These are phyloP conservation scores for Lachnellula suecica DNA, from an alignment of 2,329 filamentous ascomycete genomes.

Conservation along the genomic window DNA sequence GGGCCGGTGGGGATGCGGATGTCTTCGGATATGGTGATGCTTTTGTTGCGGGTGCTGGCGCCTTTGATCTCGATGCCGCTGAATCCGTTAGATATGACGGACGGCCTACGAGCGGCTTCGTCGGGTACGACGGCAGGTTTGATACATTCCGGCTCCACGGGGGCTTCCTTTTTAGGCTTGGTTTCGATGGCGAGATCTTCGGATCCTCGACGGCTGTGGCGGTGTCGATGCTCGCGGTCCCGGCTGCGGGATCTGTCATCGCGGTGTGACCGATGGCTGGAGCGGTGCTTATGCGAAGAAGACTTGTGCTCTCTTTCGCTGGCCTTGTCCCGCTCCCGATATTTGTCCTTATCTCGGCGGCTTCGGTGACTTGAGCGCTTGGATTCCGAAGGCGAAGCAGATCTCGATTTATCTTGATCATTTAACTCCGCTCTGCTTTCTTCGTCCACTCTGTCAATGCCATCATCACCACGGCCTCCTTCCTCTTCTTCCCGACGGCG, in stretches of 20 bases:
- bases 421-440: slow-evolving; percentile 36
- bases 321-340: slow-evolving; percentile 43
- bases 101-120: slow-evolving; percentile 16
- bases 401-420: slow-evolving; percentile 58
- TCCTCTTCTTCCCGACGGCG: slow-evolving; percentile 28
- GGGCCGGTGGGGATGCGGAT: slow-evolving; percentile 31
- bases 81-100: slow-evolving; percentile 17
- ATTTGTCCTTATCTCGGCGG: slow-evolving; percentile 56
- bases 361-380: slow-evolving; percentile 59
- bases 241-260: slow-evolving; percentile 41
- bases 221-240: slow-evolving; percentile 40
- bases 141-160: slow-evolving; percentile 2
- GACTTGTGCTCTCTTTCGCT: slow-evolving; percentile 43
- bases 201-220: slow-evolving; percentile 25
- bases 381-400: slow-evolving; percentile 60
- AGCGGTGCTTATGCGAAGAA: slow-evolving; percentile 38
- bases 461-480: slow-evolving; percentile 17
- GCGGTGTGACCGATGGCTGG: slow-evolving; percentile 51
- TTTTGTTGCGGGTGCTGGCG: slow-evolving; percentile 25
- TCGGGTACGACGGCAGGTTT: slow-evolving; percentile 18
- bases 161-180: slow-evolving; percentile 10
- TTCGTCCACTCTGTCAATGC: slow-evolving; percentile 16
- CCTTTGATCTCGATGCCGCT: slow-evolving; percentile 34
- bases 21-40: slow-evolving; percentile 19
- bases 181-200: slow-evolving; percentile 20